phyloP scores from a whole-genome alignment of 208 protist genomes.

The Acanthamoeba culbertsoni region DNA sequence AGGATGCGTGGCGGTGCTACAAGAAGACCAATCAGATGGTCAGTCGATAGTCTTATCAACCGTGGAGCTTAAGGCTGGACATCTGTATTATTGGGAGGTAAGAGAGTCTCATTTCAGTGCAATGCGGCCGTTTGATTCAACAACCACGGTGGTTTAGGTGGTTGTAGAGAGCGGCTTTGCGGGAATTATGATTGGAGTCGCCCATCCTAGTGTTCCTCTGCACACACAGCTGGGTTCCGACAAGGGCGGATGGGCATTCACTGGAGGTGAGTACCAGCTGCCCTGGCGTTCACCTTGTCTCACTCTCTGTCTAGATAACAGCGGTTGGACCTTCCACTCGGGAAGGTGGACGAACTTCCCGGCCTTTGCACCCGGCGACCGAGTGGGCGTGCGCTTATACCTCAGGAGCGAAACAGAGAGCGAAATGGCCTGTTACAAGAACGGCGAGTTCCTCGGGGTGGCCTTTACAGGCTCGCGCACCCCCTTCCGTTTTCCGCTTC shows the following conservation, averaged over 20 bases:
- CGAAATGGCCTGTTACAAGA: conserved; percentile 24
- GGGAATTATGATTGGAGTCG: conserved; percentile 20
- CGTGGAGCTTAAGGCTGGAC: neutral
- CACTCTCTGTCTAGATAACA: neutral
- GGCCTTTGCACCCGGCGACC: conserved; percentile 22
- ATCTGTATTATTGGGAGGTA: conserved; percentile 6
- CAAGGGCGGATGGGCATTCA: neutral
- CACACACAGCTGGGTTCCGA: neutral
- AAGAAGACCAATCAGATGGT: neutral
- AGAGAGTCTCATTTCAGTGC: neutral
- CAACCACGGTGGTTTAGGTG: neutral
- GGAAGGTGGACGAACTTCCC: neutral
- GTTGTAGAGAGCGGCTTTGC: neutral
- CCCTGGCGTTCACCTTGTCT: neutral
- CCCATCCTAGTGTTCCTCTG: neutral
- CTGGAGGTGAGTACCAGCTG: neutral
- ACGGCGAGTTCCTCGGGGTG: conserved; percentile 16
- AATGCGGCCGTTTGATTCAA: neutral
- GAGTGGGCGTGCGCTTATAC: neutral
- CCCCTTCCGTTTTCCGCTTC: neutral
- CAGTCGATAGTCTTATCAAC: neutral
- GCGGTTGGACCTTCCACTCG: conserved; percentile 5
- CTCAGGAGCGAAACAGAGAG: neutral
- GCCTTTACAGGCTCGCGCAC: neutral
- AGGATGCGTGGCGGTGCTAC: neutral